A percentile compares a stretch with the other conserved stretches of the same genome.
phyloP scores from a whole-genome alignment of 495 filamentous ascomycete genomes.

The Parmelia sp. region DNA sequence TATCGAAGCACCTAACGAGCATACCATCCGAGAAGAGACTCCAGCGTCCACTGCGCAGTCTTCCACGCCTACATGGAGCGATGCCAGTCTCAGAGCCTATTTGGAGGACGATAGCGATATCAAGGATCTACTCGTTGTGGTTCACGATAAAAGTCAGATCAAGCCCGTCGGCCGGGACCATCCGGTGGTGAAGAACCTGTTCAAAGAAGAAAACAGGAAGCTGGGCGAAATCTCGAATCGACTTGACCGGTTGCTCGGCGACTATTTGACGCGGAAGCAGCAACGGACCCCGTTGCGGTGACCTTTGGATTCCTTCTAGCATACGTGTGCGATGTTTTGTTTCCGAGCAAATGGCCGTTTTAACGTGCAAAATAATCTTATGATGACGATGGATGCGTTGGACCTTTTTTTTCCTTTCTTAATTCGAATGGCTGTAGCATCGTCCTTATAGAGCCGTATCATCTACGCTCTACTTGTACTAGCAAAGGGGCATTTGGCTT shows the following conservation, averaged over 20 bases:
- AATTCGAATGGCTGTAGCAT: not conserved
- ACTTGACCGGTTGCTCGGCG: conserved; percentile 78
- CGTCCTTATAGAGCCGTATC: not conserved
- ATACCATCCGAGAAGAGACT: conserved; percentile 31
- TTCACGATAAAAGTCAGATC: conserved; percentile 81
- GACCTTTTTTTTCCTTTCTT: not conserved
- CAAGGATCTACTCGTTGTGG: conserved; percentile 80
- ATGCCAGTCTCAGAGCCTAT: conserved; percentile 75
- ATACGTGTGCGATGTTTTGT: not conserved
- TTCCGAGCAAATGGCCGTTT: not conserved
- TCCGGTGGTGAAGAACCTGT: conserved; percentile 72
- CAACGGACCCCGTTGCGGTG: not conserved
- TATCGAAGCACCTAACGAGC: conserved; percentile 40
- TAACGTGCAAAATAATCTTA: too few species aligned
- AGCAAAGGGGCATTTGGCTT: too few species aligned
- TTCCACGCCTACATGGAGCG: conserved; percentile 61
- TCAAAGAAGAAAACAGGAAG: conserved; percentile 74
- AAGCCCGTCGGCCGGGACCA: conserved; percentile 71
- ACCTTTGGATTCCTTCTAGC: not conserved
- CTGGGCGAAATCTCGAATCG: conserved; percentile 76
- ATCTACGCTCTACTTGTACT: not conserved
- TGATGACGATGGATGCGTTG: not conserved
- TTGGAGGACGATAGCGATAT: conserved; percentile 90
- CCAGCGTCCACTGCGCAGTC: conserved; percentile 40
- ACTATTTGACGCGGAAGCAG: conserved; percentile 63